phyloP scores from a whole-genome alignment of 108 stramenopile species.

The Skeletonema grethae region DNA sequence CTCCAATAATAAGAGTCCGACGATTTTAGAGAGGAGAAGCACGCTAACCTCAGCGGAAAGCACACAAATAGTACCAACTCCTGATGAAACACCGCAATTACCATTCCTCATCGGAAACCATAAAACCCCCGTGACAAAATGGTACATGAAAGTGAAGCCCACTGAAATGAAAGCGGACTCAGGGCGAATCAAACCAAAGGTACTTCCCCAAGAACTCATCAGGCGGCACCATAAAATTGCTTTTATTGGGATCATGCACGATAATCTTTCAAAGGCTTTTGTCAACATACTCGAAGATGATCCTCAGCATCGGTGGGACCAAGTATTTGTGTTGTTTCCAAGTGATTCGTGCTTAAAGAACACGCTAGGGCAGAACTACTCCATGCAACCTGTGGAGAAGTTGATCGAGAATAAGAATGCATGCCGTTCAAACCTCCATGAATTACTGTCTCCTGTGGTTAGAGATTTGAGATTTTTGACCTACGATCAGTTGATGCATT shows the following conservation, averaged over 20 bases:
- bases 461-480: conserved; percentile 21
- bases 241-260: conserved; percentile 37
- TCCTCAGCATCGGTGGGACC: conserved; percentile 22
- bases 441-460: conserved; percentile 3
- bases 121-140: conserved; percentile 30
- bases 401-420: conserved; percentile 16
- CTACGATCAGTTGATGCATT: conserved; percentile 32
- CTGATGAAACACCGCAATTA: not conserved
- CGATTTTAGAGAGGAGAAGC: not conserved
- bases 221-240: conserved; percentile 27
- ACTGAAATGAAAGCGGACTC: conserved; percentile 24
- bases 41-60: not conserved
- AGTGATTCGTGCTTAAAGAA: conserved; percentile 19
- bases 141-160: conserved; percentile 47
- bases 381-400: conserved; percentile 5
- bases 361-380: conserved; percentile 9
- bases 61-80: not conserved
- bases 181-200: conserved; percentile 23
- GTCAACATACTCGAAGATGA: conserved; percentile 10
- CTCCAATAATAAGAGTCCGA: too few species aligned
- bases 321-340: conserved; percentile 31
- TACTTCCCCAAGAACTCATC: conserved; percentile 33
- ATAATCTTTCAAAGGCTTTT: conserved; percentile 22
- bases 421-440: not conserved
- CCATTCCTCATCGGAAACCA: conserved; percentile 19